phyloP scores from a whole-genome alignment of 164 flowering plant genomes.

The Sextonia rubra region DNA sequence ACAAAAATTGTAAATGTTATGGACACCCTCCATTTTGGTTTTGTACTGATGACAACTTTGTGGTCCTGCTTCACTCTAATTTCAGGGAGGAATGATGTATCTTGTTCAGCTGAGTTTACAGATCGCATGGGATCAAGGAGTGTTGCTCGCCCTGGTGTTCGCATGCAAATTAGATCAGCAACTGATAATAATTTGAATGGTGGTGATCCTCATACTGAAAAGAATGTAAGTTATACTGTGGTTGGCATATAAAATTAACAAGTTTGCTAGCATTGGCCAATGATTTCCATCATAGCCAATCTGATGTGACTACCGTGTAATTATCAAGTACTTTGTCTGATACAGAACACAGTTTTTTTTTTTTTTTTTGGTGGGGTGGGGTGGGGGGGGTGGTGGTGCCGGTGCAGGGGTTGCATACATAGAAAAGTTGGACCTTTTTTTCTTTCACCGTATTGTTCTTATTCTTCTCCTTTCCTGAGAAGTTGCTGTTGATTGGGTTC shows the following conservation, averaged over 20 bases:
- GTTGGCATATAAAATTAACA: background rate
- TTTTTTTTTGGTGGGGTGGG: too few species aligned
- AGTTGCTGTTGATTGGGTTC: background rate
- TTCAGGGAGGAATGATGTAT: conserved; percentile 38
- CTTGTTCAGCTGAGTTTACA: conserved; percentile 43
- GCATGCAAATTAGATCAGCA: conserved; percentile 61
- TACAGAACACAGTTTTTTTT: too few species aligned
- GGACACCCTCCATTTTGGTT: background rate
- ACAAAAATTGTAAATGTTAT: too few species aligned
- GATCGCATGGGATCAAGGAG: conserved; percentile 50
- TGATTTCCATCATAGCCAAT: too few species aligned
- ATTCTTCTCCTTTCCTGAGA: background rate
- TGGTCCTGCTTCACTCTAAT: background rate
- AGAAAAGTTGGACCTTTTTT: too few species aligned
- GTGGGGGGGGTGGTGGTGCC: too few species aligned
- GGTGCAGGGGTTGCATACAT: too few species aligned
- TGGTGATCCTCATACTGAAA: conserved; percentile 41
- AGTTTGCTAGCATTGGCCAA: background rate
- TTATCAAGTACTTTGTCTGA: too few species aligned
- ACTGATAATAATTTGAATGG: conserved; percentile 35
- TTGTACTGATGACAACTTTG: background rate
- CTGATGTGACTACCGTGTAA: too few species aligned
- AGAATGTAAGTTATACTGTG: conserved; percentile 37
- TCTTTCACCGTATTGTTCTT: too few species aligned
- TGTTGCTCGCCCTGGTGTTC: conserved; percentile 51